phyloP scores from a whole-genome alignment of 2,329 filamentous ascomycete genomes.

The Neurospora sp. region DNA sequence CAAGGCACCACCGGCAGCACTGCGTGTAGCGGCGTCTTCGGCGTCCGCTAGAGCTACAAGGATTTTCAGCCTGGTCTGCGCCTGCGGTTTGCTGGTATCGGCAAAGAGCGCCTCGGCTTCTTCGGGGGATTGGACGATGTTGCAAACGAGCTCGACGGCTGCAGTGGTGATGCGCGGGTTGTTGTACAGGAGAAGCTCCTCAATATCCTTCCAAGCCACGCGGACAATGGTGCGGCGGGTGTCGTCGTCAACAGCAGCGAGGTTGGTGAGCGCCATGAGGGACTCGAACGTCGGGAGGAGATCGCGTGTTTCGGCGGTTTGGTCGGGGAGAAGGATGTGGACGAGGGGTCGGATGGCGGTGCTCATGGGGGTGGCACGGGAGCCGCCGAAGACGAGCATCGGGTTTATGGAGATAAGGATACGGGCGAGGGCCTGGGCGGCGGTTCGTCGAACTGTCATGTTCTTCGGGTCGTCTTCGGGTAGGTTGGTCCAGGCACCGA shows the following conservation, averaged over 20 bases:
- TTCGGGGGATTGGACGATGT: conserved; percentile 60
- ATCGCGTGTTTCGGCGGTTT: conserved; percentile 55
- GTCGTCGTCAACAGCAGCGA: conserved; percentile 69
- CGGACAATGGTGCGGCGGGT: conserved; percentile 62
- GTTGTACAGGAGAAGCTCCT: conserved; percentile 71
- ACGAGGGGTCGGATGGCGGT: conserved; percentile 77
- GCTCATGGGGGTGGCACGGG: conserved; percentile 61
- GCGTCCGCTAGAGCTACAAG: conserved; percentile 81
- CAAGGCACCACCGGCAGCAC: conserved; percentile 79
- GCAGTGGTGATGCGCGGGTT: conserved; percentile 73
- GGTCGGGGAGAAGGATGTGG: conserved; percentile 60
- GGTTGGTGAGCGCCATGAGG: conserved; percentile 85
- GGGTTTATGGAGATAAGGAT: conserved; percentile 84
- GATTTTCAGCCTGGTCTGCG: conserved; percentile 68
- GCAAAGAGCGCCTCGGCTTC: conserved; percentile 61
- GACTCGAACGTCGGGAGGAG: conserved; percentile 85
- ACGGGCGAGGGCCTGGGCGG: conserved; percentile 73
- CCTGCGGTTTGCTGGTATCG: conserved; percentile 47
- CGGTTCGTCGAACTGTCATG: conserved; percentile 38
- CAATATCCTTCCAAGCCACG: conserved; percentile 63
- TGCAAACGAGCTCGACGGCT: conserved; percentile 82
- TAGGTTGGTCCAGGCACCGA: conserved; percentile 59
- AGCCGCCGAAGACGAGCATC: conserved; percentile 70
- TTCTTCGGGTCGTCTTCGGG: conserved; percentile 35
- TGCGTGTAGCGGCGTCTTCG: conserved; percentile 68